Evolutionary conservation across 2,329 filamentous ascomycete genomes (phyloP), one percentile per base, ranked within the genome.

Genomic region (Xenoacremonium recifei): DNA sequence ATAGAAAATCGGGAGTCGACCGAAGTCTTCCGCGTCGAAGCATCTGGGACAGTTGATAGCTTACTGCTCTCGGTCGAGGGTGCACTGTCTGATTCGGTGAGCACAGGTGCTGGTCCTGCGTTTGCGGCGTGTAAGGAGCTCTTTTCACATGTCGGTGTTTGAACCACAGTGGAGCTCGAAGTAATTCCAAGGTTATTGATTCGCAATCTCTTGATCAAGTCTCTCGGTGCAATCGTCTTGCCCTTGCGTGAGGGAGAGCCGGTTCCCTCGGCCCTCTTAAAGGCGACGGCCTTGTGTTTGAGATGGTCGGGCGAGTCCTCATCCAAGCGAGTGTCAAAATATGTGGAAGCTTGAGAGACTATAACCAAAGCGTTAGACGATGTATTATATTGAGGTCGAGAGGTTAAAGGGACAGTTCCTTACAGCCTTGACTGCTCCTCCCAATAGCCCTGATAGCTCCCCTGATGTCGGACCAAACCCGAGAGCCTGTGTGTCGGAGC

Each of bases 381-480:
- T 11, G 19, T 23, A 21, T 11, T 9, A 4, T 4, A 19, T 13
- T 13, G 4, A 13, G 21, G 6, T n/a, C n/a, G n/a, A n/a, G n/a
- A n/a, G n/a, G n/a, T 10, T 2, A 6, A 9, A 7, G 9, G 10
- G n/a, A 11, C n/a, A 12, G 6, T 25, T 15, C 46, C 59, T 39
- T 43, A 55, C 55, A 54, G 32, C 52, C 55, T 6, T 50, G 54
- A 20, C 60, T 57, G n/a, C 47, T 59, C 38, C 54, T 58, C 16
- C 59, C 55, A 18, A 68, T 59, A 2, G 55, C 62, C 31, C 50
- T 62, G 39, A 67, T 57, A 16, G 60, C 65, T 12, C 55, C 55
- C 4, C 62, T 57, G 18, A 68, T 60, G 25, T 66, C 64, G 6
- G 59, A 60, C 61, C 64, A 65, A 4, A 65, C 61, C 23, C 50